Evolutionary conservation across 768 basidiomycete species (phyloP), one percentile per base, ranked within the genome.

Genomic region (Strobilomyces dryophilus): DNA sequence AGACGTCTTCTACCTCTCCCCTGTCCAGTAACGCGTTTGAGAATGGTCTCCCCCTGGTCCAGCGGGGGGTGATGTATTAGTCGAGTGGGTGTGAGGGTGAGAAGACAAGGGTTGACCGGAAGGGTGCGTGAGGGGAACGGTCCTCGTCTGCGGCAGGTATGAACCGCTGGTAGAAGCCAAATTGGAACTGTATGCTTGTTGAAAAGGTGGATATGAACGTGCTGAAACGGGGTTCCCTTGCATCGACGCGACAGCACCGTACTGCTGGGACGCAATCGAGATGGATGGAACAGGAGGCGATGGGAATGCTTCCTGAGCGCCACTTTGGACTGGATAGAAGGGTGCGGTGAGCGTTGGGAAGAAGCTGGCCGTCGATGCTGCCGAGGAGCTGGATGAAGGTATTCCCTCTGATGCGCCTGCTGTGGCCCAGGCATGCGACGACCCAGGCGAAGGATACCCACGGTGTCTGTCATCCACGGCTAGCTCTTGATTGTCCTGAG

Each of bases 261-360:
- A 79, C 32, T 64, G 69, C 45, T 67, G 64, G 29, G 64, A 53
- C 39, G 66, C 47, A 46, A 59, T 57, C 17, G 66, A 58, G 17
- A 69, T 62, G 27, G 74, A 61, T 20, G 71, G 66, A 48, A 71
- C 63, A 44, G 71, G 61, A 37, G 63, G 60, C 17, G 71, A 52
- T 51, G 71, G 59, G 53, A 68, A 66, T 49, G 62, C 61, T 21
- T 68, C 62, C 47, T 73, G 68, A 8, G 70, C 35, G 51, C 69
- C 64, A 45, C 64, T 64, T 49, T 72, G 69, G 40, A 59, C 57
- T 20, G 83, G 83, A 64, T 74, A 81, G 68, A 82, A 84, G 11
- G 83, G 78, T 9, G 81, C 74, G 56, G 67, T 81, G 36, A 83
- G 74, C 15, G 83, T 84, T 39, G 79, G 77, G 63, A 84, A 78